Evolutionary conservation across 805 yeast genomes (phyloP).

Genomic region (Kazachstania taianensis): DNA sequence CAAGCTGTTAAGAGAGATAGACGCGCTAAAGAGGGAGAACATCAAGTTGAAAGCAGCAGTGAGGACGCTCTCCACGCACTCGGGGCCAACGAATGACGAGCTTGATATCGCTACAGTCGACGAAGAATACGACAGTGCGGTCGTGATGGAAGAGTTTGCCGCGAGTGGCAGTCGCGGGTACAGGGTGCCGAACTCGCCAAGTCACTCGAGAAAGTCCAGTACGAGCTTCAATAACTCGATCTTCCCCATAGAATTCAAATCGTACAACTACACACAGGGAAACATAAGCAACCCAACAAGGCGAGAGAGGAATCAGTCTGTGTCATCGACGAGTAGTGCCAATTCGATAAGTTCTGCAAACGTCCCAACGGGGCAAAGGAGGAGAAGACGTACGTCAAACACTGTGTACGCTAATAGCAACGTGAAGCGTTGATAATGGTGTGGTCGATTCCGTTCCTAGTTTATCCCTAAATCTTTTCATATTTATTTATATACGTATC

Average conservation of each 20-base stretch:
- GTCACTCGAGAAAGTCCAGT: background rate
- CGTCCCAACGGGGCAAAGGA: too few relatives aligned
- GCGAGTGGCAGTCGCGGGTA: constrained; percentile 1
- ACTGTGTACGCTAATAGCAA: too few relatives aligned
- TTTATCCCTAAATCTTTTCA: too few relatives aligned
- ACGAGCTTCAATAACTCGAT: background rate
- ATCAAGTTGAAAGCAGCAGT: constrained; percentile 26
- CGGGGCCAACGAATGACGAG: background rate
- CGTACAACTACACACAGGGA: too few relatives aligned
- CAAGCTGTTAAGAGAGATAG: constrained; percentile 43
- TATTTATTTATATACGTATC: too few relatives aligned
- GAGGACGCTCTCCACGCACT: constrained; percentile 2
- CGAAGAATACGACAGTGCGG: constrained; percentile 8
- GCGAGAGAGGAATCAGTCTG: too few relatives aligned
- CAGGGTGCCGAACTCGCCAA: too few relatives aligned
- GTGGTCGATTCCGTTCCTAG: too few relatives aligned
- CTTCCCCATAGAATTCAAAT: constrained; percentile 1
- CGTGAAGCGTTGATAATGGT: too few relatives aligned
- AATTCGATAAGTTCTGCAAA: too few relatives aligned
- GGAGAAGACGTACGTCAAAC: constrained; percentile 9
- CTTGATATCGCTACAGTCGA: constrained; percentile 1
- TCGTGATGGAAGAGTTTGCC: constrained; percentile 6
- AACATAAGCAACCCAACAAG: too few relatives aligned
- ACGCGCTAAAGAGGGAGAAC: constrained; percentile 39
- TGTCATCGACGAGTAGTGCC: too few relatives aligned